These are phyloP conservation scores for Trichophaea hybrida DNA, from an alignment of 2,329 filamentous ascomycete species.

Conservation along the genomic window DNA sequence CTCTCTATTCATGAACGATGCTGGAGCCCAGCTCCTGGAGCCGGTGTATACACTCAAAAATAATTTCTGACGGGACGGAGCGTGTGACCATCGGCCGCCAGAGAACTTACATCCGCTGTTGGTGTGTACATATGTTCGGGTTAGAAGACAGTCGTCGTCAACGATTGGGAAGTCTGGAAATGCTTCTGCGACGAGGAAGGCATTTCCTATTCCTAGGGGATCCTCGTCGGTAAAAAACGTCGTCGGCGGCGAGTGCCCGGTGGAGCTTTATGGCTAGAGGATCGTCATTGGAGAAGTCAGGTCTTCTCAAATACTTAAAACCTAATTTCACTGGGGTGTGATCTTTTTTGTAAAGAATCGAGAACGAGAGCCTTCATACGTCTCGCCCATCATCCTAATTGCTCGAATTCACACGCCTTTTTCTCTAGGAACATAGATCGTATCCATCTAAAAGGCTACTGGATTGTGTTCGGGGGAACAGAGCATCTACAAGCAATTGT, in stretches of 20 bases:
- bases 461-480: constrained; percentile 13
- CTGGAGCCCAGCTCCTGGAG: not conserved
- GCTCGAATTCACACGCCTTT: constrained; percentile 26
- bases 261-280: not conserved
- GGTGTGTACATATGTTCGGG: no score
- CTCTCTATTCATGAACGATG: not conserved
- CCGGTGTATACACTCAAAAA: not conserved
- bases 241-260: not conserved
- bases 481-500: constrained; percentile 23
- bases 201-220: not conserved
- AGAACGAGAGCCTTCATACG: constrained; percentile 31
- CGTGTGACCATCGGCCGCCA: not conserved
- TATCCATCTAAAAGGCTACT: constrained; percentile 31
- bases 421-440: constrained; percentile 30
- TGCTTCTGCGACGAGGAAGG: not conserved
- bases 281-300: not conserved
- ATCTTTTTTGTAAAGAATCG: constrained; percentile 25
- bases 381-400: constrained; percentile 29
- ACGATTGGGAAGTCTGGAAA: constrained; percentile 1
- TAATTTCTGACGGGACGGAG: not conserved
- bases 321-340: not conserved
- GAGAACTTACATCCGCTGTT: not conserved
- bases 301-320: not conserved
- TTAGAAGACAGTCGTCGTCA: not conserved
- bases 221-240: not conserved